Conservation (phyloP, 352 stramenopile species). For the Globisporangium emineosum region DNA sequence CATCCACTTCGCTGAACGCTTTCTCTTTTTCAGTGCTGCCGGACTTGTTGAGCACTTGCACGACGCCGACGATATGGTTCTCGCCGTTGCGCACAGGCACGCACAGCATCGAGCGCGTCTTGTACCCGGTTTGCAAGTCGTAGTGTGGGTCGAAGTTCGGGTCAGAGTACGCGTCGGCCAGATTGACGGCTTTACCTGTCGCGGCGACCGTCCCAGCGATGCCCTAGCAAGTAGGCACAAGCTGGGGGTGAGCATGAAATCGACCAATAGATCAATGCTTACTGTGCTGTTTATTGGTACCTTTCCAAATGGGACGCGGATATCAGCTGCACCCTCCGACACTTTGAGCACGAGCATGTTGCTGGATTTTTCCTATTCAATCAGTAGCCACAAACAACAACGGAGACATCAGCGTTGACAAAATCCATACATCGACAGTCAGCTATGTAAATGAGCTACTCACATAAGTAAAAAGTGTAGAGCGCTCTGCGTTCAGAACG, state of each 20-base stretch:
- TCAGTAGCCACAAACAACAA: not conserved
- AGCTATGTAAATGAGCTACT: not conserved
- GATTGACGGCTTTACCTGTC: conserved; percentile 84
- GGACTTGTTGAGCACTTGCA: conserved; percentile 89
- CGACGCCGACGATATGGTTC: conserved; percentile 83
- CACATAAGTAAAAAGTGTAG: conserved; percentile 89
- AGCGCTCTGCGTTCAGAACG: conserved; percentile 86
- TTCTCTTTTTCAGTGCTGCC: conserved; percentile 52
- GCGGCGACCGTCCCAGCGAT: conserved; percentile 86
- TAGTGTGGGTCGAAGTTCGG: conserved; percentile 91
- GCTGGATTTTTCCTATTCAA: conserved; percentile 51
- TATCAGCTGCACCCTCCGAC: conserved; percentile 81
- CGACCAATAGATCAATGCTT: not conserved
- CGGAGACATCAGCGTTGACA: not conserved
- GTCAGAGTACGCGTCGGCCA: conserved; percentile 92
- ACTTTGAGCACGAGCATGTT: conserved; percentile 86
- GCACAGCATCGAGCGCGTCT: conserved; percentile 90
- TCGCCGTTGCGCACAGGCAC: conserved; percentile 80
- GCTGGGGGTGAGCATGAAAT: not conserved
- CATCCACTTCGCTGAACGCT: conserved; percentile 81
- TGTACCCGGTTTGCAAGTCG: conserved; percentile 90
- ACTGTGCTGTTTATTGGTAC: conserved; percentile 19
- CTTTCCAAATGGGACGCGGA: conserved; percentile 79
- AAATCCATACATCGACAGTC: not conserved
- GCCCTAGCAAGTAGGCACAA: conserved; percentile 34